A percentile compares a stretch with the other conserved stretches of the same genome.
Evolutionary conservation across 192 early-diverging fungal species (phyloP).

Genomic region (Thoreauomyces humboldtii): DNA sequence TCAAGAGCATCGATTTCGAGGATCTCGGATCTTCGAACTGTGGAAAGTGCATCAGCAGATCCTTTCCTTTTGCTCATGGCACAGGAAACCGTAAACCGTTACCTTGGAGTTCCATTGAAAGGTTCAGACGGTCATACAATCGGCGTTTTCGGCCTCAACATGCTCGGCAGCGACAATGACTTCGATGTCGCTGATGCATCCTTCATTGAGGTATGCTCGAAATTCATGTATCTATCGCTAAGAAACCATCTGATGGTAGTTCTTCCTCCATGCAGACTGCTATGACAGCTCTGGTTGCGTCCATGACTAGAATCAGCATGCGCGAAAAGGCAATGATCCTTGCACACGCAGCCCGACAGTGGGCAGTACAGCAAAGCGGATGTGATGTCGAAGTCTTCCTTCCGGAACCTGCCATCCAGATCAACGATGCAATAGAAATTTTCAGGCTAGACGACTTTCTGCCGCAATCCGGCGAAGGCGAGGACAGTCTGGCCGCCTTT

Average conservation of each 20-base stretch:
- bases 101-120: slow-evolving; percentile 31
- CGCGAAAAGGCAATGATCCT: slow-evolving; percentile 31
- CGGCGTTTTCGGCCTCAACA: slow-evolving; percentile 26
- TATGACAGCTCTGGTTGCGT: slow-evolving; percentile 6
- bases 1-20: no score
- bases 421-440: slow-evolving; percentile 3
- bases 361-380: slow-evolving; percentile 14
- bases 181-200: slow-evolving; percentile 28
- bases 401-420: slow-evolving; percentile 2
- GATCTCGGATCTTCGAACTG: no score
- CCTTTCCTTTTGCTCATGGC: no score
- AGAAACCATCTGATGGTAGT: no score
- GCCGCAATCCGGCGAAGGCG: background rate
- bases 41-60: no score
- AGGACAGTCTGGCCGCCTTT: background rate
- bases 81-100: no score
- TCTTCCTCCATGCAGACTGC: no score
- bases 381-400: slow-evolving; percentile 27
- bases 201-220: slow-evolving; percentile 31
- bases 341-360: slow-evolving; percentile 24
- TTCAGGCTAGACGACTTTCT: slow-evolving; percentile 20
- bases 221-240: no score
- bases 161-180: slow-evolving; percentile 24
- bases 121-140: slow-evolving; percentile 10
- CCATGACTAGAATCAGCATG: slow-evolving; percentile 22